Conservation (phyloP, 768 basidiomycete genomes). For the Mycena rebaudengoi region DNA sequence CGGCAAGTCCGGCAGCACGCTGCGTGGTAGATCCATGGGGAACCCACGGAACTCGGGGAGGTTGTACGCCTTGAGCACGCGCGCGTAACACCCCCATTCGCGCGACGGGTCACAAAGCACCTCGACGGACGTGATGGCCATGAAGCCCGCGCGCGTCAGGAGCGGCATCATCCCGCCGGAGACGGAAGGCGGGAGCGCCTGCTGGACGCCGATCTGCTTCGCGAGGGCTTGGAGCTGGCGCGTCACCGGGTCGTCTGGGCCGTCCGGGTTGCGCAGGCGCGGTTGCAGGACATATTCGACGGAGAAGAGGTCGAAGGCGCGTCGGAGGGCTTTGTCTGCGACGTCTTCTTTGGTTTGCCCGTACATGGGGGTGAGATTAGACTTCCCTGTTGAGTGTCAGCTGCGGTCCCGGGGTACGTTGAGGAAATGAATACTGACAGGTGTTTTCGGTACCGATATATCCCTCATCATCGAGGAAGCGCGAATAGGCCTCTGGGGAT, state of each 20-base stretch:
- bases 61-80: neutral
- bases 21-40: constrained; percentile 2
- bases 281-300: constrained; percentile 20
- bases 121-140: constrained; percentile 16
- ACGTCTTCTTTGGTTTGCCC: constrained; percentile 18
- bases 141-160: constrained; percentile 21
- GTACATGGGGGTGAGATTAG: neutral
- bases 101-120: constrained; percentile 13
- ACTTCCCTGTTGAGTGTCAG: constrained; percentile 7
- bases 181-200: neutral
- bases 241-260: neutral
- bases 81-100: neutral
- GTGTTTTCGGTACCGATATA: constrained; percentile 18
- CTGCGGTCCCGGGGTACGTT: neutral
- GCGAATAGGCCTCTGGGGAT: constrained; percentile 22
- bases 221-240: neutral
- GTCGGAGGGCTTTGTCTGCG: constrained; percentile 23
- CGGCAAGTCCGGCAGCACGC: constrained; percentile 16
- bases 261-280: neutral
- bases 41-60: neutral
- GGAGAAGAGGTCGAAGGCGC: constrained; percentile 22
- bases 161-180: constrained; percentile 14
- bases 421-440: neutral
- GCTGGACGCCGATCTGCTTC: neutral
- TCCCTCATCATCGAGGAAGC: constrained; percentile 22